Evolutionary conservation across 805 yeast species (phyloP).

Genomic region (Wickerhamomyces queroliae): DNA sequence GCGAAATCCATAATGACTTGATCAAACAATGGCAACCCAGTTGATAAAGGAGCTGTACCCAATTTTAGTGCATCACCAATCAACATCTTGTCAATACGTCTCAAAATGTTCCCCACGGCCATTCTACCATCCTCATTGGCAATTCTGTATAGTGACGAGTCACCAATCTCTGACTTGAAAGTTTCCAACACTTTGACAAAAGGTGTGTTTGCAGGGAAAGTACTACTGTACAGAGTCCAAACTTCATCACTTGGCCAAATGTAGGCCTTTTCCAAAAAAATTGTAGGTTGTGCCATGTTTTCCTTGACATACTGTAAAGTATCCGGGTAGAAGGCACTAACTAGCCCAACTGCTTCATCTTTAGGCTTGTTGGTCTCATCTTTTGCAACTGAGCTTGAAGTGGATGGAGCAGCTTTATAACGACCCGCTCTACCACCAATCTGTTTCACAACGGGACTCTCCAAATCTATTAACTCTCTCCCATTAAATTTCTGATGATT

Average conservation of each 20-base stretch:
- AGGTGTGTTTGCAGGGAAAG: conserved; percentile 46
- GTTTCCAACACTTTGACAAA: conserved; percentile 40
- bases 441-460: conserved; percentile 73
- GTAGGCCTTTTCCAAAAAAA: conserved; percentile 51
- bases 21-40: conserved; percentile 35
- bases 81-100: conserved; percentile 34
- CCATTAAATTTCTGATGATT: conserved; percentile 72
- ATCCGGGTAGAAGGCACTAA: conserved; percentile 42
- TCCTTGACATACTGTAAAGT: conserved; percentile 40
- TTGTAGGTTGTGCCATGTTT: conserved; percentile 46
- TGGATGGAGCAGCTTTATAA: conserved; percentile 36
- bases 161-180: conserved; percentile 35
- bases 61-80: conserved; percentile 53
- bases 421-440: conserved; percentile 97
- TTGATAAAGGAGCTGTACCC: conserved; percentile 57
- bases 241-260: conserved; percentile 77
- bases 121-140: conserved; percentile 32
- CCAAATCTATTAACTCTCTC: conserved; percentile 34
- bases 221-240: conserved; percentile 61
- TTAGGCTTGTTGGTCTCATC: conserved; percentile 6
- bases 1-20: conserved; percentile 51
- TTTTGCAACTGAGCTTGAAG: conserved; percentile 5
- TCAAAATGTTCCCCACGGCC: conserved; percentile 33
- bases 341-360: conserved; percentile 36
- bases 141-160: conserved; percentile 26